Evolutionary conservation across 257 asterid genomes (phyloP).

Genomic region (Solanum appendiculatum): DNA sequence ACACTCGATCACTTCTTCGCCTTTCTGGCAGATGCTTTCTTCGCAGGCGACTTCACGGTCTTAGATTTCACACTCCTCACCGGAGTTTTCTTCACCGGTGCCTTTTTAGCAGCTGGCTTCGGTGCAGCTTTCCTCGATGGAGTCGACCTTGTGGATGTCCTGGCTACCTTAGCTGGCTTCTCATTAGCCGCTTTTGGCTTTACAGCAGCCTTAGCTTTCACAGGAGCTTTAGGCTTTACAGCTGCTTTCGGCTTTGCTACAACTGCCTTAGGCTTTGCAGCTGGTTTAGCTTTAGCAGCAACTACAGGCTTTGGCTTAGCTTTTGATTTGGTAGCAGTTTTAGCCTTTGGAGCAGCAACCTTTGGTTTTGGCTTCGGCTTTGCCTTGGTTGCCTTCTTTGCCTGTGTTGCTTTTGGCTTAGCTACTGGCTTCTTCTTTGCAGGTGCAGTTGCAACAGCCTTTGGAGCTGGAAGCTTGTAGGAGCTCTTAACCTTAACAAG

Average conservation of each 20-base stretch:
- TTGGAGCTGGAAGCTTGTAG: constrained; percentile 39
- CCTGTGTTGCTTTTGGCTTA: constrained; percentile 1
- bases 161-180: constrained; percentile 5
- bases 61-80: constrained; percentile 14
- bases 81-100: constrained; percentile 16
- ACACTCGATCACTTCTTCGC: constrained; percentile 30
- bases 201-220: constrained; percentile 32
- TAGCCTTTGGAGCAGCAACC: constrained; percentile 5
- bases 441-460: constrained; percentile 7
- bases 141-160: background rate
- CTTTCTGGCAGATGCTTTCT: constrained; percentile 1
- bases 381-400: constrained; percentile 4
- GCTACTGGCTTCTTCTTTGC: constrained; percentile 5
- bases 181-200: constrained; percentile 6
- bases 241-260: constrained; percentile 49
- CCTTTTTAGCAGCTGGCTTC: background rate
- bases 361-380: constrained; percentile 19
- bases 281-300: constrained; percentile 6
- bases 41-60: constrained; percentile 1
- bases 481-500: constrained; percentile 63
- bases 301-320: constrained; percentile 25
- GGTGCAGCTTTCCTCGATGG: background rate
- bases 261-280: constrained; percentile 18
- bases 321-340: background rate
- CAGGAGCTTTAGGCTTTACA: constrained; percentile 20